Evolutionary conservation across 2,329 filamentous ascomycete species (phyloP).

Genomic region (Colletotrichum musae): DNA sequence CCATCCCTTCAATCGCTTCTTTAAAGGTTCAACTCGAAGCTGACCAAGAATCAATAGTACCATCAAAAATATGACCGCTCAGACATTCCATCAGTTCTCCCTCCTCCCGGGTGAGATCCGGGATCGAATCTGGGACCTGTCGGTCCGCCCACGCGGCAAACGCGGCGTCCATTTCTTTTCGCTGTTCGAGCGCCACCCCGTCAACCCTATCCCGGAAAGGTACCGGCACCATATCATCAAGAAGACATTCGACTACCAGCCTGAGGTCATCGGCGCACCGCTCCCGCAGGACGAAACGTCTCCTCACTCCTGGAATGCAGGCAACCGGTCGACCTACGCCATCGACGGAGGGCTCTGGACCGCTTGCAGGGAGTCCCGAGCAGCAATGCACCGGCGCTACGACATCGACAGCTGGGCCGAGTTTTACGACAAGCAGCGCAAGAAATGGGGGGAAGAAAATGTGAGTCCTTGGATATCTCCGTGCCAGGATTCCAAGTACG

Average conservation of each 20-base stretch:
- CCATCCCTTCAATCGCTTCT: too few species aligned
- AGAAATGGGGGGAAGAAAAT: background rate
- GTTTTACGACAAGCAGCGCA: background rate
- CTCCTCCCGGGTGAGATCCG: background rate
- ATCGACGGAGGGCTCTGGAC: slow-evolving; percentile 14
- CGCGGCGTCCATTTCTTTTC: slow-evolving; percentile 14
- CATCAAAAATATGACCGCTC: background rate
- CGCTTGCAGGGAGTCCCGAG: slow-evolving; percentile 16
- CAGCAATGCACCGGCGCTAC: slow-evolving; percentile 9
- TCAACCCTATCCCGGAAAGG: fast-evolving
- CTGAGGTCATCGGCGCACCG: background rate
- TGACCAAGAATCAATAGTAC: too few species aligned
- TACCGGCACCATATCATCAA: background rate
- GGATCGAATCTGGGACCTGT: slow-evolving; percentile 1
- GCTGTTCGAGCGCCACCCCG: background rate
- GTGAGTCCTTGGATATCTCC: background rate
- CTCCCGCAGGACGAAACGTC: background rate
- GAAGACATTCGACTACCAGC: fast-evolving
- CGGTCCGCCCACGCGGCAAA: background rate
- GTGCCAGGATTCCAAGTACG: background rate
- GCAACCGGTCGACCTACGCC: background rate
- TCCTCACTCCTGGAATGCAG: background rate
- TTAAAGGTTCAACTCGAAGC: too few species aligned
- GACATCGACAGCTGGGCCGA: background rate
- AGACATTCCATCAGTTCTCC: background rate